These are phyloP conservation scores for Vickermania ingenoplastis DNA, from an alignment of 208 protist genomes.

Conservation along the genomic window DNA sequence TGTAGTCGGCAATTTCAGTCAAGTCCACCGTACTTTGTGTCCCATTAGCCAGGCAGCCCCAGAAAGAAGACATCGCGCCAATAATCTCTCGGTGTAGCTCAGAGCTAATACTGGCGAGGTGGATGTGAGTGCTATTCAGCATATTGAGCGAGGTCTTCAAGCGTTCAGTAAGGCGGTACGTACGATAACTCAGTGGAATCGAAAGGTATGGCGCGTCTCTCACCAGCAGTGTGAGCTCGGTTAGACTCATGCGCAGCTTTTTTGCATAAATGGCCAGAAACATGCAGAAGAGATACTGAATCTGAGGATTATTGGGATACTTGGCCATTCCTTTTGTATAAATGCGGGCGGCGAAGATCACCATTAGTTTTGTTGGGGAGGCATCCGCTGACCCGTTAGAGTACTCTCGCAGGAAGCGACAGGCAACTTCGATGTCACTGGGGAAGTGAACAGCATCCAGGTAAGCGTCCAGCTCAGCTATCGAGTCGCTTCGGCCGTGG, in stretches of 20 bases:
- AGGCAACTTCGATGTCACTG: constrained; percentile 18
- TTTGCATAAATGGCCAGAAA: constrained; percentile 16
- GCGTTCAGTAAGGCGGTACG: constrained; percentile 2
- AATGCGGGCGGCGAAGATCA: constrained; percentile 14
- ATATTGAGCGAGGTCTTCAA: constrained; percentile 8
- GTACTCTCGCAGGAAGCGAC: constrained; percentile 12
- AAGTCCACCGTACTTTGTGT: constrained; percentile 6
- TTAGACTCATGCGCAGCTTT: constrained; percentile 8
- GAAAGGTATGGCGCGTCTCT: constrained; percentile 2
- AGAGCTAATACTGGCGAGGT: constrained; percentile 3
- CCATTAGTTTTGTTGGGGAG: constrained; percentile 5
- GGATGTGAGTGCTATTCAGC: constrained; percentile 4
- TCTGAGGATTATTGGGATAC: constrained; percentile 5
- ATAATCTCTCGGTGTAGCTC: constrained; percentile 11
- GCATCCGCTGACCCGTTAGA: background rate
- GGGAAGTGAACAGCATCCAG: background rate
- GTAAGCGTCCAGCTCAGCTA: constrained; percentile 2
- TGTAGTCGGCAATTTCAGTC: constrained; percentile 9
- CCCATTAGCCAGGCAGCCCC: constrained; percentile 5
- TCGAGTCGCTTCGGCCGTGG: background rate
- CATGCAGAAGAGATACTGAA: constrained; percentile 13
- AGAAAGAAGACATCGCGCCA: constrained; percentile 13
- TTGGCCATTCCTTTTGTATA: constrained; percentile 22
- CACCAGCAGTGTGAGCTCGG: constrained; percentile 3
- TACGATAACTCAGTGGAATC: constrained; percentile 5